These are phyloP conservation scores for Tephrocybe sp. DNA, from an alignment of 768 basidiomycete genomes.

Conservation along the genomic window DNA sequence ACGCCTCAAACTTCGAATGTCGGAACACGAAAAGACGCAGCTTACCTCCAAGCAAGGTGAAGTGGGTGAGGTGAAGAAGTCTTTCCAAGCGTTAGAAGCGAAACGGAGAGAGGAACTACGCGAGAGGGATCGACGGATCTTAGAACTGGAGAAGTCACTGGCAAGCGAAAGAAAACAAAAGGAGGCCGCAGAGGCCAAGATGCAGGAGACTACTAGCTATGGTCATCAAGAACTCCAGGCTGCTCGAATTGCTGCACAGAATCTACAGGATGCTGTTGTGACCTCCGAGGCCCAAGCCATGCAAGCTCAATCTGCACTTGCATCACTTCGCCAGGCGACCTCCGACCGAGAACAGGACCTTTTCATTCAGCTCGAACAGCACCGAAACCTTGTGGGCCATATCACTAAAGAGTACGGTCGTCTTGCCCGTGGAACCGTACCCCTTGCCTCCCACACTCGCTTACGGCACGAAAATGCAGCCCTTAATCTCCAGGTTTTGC, in stretches of 20 bases:
- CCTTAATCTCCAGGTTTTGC: conserved; percentile 40
- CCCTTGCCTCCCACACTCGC: conserved; percentile 28
- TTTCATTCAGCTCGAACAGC: conserved; percentile 48
- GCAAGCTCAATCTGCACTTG: conserved; percentile 29
- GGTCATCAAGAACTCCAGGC: conserved; percentile 37
- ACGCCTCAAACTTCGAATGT: conserved; percentile 51
- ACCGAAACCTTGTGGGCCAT: conserved; percentile 39
- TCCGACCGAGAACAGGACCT: conserved; percentile 42
- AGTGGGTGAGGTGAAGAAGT: conserved; percentile 45
- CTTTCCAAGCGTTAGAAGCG: conserved; percentile 44
- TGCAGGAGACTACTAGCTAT: conserved; percentile 40
- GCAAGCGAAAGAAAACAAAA: conserved; percentile 48
- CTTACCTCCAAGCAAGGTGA: conserved; percentile 51
- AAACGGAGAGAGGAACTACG: conserved; percentile 52
- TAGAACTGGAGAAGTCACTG: conserved; percentile 53
- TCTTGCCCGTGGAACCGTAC: conserved; percentile 44
- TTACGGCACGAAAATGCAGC: conserved; percentile 39
- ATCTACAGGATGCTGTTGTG: conserved; percentile 35
- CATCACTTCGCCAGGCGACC: conserved; percentile 26
- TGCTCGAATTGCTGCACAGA: conserved; percentile 28
- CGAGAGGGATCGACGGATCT: conserved; percentile 51
- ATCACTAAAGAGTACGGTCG: conserved; percentile 54
- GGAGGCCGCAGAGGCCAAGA: conserved; percentile 41
- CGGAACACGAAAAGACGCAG: conserved; percentile 57
- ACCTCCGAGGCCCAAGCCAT: conserved; percentile 33